A percentile compares a stretch with the other conserved stretches of the same genome.
These are phyloP conservation scores for Daldinia eschscholtzii DNA, from an alignment of 2,329 filamentous ascomycete genomes.

Conservation along the genomic window DNA sequence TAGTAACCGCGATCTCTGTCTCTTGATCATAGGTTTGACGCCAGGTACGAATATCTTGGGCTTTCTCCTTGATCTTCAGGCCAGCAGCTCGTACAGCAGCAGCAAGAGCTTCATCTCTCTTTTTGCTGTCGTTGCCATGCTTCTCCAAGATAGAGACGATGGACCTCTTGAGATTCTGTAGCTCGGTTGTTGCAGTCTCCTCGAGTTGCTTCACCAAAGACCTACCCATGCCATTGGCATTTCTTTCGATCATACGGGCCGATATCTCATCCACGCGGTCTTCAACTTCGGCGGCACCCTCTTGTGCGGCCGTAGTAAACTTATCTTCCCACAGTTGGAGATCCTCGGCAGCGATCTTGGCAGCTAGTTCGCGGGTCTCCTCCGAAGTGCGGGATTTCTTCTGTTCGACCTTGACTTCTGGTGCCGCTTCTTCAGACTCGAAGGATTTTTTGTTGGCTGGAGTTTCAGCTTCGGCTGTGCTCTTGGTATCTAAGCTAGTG, in stretches of 20 bases:
- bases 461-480: constrained; percentile 44
- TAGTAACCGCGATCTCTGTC: constrained; percentile 75
- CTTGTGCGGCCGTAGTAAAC: constrained; percentile 86
- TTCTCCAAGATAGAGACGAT: constrained; percentile 75
- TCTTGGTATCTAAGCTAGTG: constrained; percentile 42
- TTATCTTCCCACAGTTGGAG: constrained; percentile 88
- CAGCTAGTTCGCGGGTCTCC: constrained; percentile 68
- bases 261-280: constrained; percentile 72
- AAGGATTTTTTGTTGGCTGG: constrained; percentile 36
- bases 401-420: constrained; percentile 43
- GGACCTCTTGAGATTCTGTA: constrained; percentile 73
- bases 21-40: constrained; percentile 78
- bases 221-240: constrained; percentile 75
- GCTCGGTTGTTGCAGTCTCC: constrained; percentile 72
- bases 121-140: constrained; percentile 59
- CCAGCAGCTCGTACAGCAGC: constrained; percentile 74
- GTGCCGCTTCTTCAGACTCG: constrained; percentile 43
- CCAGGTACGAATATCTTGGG: constrained; percentile 83
- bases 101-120: constrained; percentile 60
- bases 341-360: constrained; percentile 80
- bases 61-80: constrained; percentile 78
- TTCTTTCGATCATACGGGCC: constrained; percentile 68
- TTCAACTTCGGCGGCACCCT: constrained; percentile 81
- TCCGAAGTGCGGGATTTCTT: constrained; percentile 61
- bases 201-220: constrained; percentile 77